Percentiles rank a stretch among this genome's conserved stretches.
Conservation (phyloP, 768 basidiomycete species). For the Agaricus sinodeliciosus region DNA sequence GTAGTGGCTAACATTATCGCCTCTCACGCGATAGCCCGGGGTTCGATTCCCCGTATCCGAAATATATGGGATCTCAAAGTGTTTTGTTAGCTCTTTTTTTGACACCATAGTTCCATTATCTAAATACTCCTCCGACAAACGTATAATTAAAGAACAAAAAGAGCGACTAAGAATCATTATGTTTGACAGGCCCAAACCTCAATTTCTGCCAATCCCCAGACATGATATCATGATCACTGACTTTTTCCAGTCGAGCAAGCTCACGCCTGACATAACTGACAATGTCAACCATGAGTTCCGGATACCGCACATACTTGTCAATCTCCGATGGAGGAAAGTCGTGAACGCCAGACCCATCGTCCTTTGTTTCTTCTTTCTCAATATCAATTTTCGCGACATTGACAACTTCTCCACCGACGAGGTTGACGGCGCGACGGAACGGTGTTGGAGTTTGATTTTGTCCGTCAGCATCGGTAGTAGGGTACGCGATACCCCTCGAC, state of each 20-base stretch:
- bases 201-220: conserved; percentile 28
- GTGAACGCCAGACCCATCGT: conserved; percentile 67
- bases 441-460: too few relatives aligned
- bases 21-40: conserved; percentile 16
- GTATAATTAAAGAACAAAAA: background rate
- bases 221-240: conserved; percentile 39
- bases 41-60: conserved; percentile 12
- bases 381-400: conserved; percentile 52
- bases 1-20: conserved; percentile 18
- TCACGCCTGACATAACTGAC: conserved; percentile 70
- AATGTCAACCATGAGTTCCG: conserved; percentile 65
- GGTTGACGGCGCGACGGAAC: conserved; percentile 62
- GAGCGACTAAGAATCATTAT: background rate
- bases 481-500: conserved; percentile 57
- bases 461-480: conserved; percentile 16
- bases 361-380: conserved; percentile 49
- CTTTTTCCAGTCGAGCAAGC: conserved; percentile 54
- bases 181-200: conserved; percentile 27
- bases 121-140: background rate
- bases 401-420: conserved; percentile 60
- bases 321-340: conserved; percentile 56
- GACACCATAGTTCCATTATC: background rate
- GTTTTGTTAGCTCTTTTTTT: background rate
- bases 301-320: conserved; percentile 68
- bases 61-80: background rate